Conservation (phyloP, 1,284 basidiomycete species). For the Cutaneotrichosporon sp. region DNA sequence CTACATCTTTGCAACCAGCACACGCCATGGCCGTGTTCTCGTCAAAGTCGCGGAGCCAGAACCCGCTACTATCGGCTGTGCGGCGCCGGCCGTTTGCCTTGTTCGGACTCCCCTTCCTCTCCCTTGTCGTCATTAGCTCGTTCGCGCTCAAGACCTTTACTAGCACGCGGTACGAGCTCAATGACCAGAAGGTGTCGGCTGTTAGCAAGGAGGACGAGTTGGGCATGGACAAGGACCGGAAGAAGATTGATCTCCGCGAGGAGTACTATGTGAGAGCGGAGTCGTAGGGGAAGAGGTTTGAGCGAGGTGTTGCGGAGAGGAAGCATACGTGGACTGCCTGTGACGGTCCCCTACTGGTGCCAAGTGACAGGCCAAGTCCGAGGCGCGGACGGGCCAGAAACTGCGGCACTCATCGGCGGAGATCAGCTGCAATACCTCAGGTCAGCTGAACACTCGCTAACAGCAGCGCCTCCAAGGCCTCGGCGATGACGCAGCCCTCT, state of each 20-base stretch:
- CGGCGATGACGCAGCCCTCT: slow-evolving; percentile 17
- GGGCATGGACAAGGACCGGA: slow-evolving; percentile 72
- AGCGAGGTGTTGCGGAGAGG: not conserved
- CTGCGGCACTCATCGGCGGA: too few relatives aligned
- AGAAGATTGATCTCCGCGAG: slow-evolving; percentile 87
- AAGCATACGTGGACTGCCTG: too few relatives aligned
- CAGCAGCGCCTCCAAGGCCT: slow-evolving; percentile 33
- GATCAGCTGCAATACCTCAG: not conserved
- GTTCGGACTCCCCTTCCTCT: slow-evolving; percentile 85
- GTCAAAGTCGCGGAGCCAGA: slow-evolving; percentile 58
- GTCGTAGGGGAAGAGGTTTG: not conserved
- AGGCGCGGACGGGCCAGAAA: not conserved
- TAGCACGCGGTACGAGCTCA: slow-evolving; percentile 85
- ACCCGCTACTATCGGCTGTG: slow-evolving; percentile 33
- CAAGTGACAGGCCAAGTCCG: not conserved
- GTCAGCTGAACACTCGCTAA: not conserved
- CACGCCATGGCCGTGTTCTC: slow-evolving; percentile 56
- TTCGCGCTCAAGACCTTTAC: slow-evolving; percentile 81
- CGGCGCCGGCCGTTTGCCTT: slow-evolving; percentile 55
- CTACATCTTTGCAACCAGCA: not conserved
- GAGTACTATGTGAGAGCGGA: slow-evolving; percentile 82
- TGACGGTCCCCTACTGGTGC: too few relatives aligned
- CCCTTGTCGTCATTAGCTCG: slow-evolving; percentile 82
- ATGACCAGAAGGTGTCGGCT: slow-evolving; percentile 74
- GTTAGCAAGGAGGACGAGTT: slow-evolving; percentile 81